These are phyloP conservation scores for Gracilaria domingensis DNA, from an alignment of 23 red algal genomes.

Conservation along the genomic window DNA sequence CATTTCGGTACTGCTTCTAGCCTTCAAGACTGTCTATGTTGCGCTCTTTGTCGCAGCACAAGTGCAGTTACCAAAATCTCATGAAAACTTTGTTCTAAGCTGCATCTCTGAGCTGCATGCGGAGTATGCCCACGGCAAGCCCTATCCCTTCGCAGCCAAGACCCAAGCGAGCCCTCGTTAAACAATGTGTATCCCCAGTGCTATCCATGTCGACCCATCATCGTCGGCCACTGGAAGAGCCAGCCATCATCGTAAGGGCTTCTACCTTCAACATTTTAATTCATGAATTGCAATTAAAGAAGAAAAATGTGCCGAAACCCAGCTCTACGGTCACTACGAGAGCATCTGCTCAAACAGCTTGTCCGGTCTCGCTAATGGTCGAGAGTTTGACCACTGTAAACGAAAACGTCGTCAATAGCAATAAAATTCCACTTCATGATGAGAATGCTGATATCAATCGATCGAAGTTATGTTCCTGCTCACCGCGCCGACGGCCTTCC, in stretches of 20 bases:
- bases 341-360: not conserved
- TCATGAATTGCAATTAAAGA: too few species aligned
- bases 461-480: slow-evolving; percentile 1
- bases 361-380: slow-evolving; percentile 45
- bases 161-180: slow-evolving; percentile 55
- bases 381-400: slow-evolving; percentile 45
- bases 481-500: slow-evolving; percentile 2
- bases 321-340: not conserved
- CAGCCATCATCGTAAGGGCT: slow-evolving; percentile 47
- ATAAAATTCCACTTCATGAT: slow-evolving; percentile 5
- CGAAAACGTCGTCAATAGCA: slow-evolving; percentile 12
- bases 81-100: slow-evolving; percentile 24
- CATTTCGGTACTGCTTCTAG: too few species aligned
- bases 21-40: not conserved
- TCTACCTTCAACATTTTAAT: slow-evolving; percentile 46
- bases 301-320: too few species aligned
- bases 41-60: not conserved
- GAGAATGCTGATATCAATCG: slow-evolving; percentile 45
- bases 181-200: not conserved
- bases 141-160: slow-evolving; percentile 61
- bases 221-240: not conserved
- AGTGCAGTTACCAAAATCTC: not conserved
- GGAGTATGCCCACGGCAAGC: slow-evolving; percentile 70
- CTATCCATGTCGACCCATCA: not conserved
- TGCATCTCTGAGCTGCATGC: slow-evolving; percentile 72